These are phyloP conservation scores for Boletellus emodensis DNA, from an alignment of 768 basidiomycete genomes.

Conservation along the genomic window DNA sequence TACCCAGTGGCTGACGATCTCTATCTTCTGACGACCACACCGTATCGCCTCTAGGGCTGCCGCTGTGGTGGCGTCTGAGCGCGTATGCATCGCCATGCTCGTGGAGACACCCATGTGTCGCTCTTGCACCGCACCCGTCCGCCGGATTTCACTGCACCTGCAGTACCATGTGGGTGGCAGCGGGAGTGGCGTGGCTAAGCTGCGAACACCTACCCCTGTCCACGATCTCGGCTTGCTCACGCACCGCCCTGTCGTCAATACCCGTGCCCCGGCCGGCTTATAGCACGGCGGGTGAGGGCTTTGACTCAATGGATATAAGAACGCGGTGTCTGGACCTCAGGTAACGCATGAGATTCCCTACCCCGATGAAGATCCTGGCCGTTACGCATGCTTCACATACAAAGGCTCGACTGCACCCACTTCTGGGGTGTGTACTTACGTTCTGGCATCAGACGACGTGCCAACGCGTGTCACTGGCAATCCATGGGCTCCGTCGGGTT, in stretches of 20 bases:
- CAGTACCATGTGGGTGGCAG: slow-evolving; percentile 48
- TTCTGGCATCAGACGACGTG: no score
- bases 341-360: no score
- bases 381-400: no score
- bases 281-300: slow-evolving; percentile 48
- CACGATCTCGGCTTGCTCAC: background rate
- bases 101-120: slow-evolving; percentile 63
- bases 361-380: no score
- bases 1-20: background rate
- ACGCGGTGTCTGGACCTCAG: no score
- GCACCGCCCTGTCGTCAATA: background rate
- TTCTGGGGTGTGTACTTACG: no score
- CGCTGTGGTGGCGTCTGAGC: slow-evolving; percentile 63
- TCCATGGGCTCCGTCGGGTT: no score
- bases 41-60: slow-evolving; percentile 36
- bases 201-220: slow-evolving; percentile 36
- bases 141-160: slow-evolving; percentile 65
- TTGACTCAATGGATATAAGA: no score
- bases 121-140: slow-evolving; percentile 48
- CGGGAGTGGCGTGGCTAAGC: slow-evolving; percentile 54
- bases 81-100: slow-evolving; percentile 53
- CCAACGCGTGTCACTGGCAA: no score
- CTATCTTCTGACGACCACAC: background rate
- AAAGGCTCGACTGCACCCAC: no score
- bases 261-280: background rate